These are phyloP conservation scores for Pseudogymnoascus pannorum DNA, from an alignment of 2,329 filamentous ascomycete genomes.

Conservation along the genomic window DNA sequence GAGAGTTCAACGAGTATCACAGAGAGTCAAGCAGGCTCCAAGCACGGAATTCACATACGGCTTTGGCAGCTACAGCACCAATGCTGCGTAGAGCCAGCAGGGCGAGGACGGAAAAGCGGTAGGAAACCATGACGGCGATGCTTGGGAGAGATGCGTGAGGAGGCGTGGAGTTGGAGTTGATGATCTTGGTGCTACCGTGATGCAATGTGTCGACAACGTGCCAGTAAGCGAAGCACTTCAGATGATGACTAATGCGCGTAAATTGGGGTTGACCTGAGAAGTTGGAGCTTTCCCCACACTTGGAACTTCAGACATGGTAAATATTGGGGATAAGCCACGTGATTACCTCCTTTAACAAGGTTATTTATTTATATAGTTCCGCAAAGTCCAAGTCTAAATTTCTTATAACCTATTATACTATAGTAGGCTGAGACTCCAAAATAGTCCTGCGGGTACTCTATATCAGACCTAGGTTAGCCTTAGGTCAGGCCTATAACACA, in stretches of 20 bases:
- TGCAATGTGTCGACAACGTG: slow-evolving; percentile 5
- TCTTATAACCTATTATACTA: background rate
- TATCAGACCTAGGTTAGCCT: background rate
- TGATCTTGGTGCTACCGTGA: background rate
- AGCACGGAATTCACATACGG: slow-evolving; percentile 41
- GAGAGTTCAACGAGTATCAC: slow-evolving; percentile 14
- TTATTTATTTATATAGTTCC: background rate
- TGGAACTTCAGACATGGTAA: background rate
- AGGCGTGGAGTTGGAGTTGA: background rate
- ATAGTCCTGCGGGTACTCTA: background rate
- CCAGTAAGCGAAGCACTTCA: background rate
- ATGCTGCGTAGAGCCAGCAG: slow-evolving; percentile 63
- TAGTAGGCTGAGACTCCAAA: background rate
- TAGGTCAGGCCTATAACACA: background rate
- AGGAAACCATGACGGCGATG: slow-evolving; percentile 53
- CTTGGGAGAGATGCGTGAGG: background rate
- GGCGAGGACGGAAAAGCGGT: slow-evolving; percentile 65
- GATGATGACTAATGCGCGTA: background rate
- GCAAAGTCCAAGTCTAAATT: background rate
- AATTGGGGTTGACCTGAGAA: background rate
- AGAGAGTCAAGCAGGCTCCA: background rate
- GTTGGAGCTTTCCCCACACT: background rate
- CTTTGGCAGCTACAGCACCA: slow-evolving; percentile 53
- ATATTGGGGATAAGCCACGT: background rate
- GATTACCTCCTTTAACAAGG: background rate